Conservation (phyloP, 2,329 filamentous ascomycete genomes). For the Xylariomycetidae sp. region DNA sequence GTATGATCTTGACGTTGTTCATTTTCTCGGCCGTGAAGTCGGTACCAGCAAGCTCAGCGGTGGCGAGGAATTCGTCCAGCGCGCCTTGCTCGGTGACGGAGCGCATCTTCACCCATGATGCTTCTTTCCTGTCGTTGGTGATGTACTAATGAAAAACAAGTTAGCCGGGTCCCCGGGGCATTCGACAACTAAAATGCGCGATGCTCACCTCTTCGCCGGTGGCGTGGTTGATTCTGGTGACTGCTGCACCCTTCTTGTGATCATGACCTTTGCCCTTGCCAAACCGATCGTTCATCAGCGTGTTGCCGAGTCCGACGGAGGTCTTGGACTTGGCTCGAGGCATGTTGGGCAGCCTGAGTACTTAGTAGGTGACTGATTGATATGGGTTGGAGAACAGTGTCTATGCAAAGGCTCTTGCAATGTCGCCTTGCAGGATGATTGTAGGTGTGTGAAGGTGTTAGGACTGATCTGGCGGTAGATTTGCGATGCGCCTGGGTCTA, state of each 20-base stretch:
- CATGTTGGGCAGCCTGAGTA: constrained; percentile 37
- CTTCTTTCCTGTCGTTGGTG: constrained; percentile 84
- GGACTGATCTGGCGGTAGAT: too few relatives aligned
- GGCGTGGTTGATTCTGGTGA: constrained; percentile 65
- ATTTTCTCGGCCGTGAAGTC: constrained; percentile 99
- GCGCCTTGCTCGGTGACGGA: constrained; percentile 96
- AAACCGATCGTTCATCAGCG: constrained; percentile 98
- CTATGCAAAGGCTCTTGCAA: too few relatives aligned
- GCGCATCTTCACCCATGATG: constrained; percentile 98
- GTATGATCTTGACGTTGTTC: constrained; percentile 98
- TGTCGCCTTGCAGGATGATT: too few relatives aligned
- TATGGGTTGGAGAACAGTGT: neutral
- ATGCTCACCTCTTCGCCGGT: constrained; percentile 65
- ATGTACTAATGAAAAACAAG: constrained; percentile 56
- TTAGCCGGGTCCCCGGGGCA: neutral
- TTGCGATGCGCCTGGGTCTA: too few relatives aligned
- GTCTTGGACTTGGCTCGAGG: constrained; percentile 85
- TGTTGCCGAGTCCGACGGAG: constrained; percentile 88
- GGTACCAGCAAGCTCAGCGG: constrained; percentile 93
- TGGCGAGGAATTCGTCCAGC: constrained; percentile 92
- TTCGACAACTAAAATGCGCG: neutral
- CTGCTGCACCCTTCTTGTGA: constrained; percentile 60
- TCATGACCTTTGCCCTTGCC: constrained; percentile 84
- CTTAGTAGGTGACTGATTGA: neutral
- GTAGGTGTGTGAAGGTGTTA: too few relatives aligned